phyloP scores from a whole-genome alignment of 2,329 filamentous ascomycete species.

The Basipetospora chlamydospora region DNA sequence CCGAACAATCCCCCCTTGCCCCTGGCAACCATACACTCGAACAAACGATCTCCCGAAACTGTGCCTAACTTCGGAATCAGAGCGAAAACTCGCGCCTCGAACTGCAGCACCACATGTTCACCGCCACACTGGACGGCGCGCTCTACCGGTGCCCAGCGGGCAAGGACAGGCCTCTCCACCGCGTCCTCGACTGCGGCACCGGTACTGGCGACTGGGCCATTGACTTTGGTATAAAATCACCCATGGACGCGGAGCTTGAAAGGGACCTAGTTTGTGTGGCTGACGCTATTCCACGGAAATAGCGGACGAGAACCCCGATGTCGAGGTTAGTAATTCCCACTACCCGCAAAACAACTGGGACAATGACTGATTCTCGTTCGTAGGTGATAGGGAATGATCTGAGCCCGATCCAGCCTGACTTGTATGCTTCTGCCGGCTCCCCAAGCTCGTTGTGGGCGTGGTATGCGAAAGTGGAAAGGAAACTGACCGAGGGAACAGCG shows the following conservation, averaged over 20 bases:
- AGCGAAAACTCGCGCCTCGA: conserved; percentile 13
- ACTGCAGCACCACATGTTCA: conserved; percentile 15
- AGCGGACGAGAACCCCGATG: neutral
- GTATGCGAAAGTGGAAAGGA: too few species aligned
- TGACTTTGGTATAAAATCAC: conserved; percentile 13
- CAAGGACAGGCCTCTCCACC: conserved; percentile 8
- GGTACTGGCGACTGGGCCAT: conserved; percentile 19
- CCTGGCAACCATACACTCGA: neutral
- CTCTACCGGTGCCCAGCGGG: conserved; percentile 11
- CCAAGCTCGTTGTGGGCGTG: too few species aligned
- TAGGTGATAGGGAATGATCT: conserved; percentile 25
- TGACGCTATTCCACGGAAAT: neutral
- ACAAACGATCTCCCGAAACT: neutral
- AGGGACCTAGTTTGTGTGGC: accelerated
- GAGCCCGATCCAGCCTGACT: conserved; percentile 25
- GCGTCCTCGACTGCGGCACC: conserved; percentile 17
- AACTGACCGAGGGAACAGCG: too few species aligned
- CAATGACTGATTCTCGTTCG: neutral
- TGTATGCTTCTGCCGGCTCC: conserved; percentile 13
- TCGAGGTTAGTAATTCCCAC: neutral
- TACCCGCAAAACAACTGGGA: neutral
- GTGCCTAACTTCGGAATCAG: neutral
- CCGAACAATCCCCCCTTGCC: neutral
- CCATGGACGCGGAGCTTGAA: conserved; percentile 8
- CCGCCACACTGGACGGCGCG: conserved; percentile 12